Conservation (phyloP, 805 yeast species). For the Kluyveromyces dobzhanskii region DNA sequence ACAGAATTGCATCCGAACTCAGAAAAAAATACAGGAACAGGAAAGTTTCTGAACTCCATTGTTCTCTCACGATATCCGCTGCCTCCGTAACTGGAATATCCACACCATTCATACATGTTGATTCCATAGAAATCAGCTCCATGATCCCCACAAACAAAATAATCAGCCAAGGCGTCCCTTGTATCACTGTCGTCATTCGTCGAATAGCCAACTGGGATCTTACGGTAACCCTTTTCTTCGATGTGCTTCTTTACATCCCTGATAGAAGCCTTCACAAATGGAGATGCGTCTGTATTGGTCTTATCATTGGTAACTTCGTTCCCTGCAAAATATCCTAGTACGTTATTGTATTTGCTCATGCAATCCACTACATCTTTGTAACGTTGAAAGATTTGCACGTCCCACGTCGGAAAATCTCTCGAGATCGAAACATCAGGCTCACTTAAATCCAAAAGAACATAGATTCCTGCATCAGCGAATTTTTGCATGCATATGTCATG, state of each 20-base stretch:
- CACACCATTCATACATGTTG: constrained; percentile 89
- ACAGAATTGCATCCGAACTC: constrained; percentile 72
- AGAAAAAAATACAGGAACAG: constrained; percentile 69
- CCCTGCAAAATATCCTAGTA: constrained; percentile 94
- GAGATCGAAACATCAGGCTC: constrained; percentile 75
- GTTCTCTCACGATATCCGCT: constrained; percentile 67
- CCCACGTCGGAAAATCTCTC: constrained; percentile 75
- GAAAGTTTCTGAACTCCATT: constrained; percentile 49
- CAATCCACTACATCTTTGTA: constrained; percentile 78
- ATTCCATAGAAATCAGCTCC: constrained; percentile 72
- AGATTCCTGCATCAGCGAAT: constrained; percentile 78
- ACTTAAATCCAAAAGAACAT: constrained; percentile 82
- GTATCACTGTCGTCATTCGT: constrained; percentile 82
- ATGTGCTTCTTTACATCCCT: constrained; percentile 83
- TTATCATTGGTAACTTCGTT: constrained; percentile 88
- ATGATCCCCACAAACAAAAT: constrained; percentile 71
- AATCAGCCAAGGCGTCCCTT: constrained; percentile 70
- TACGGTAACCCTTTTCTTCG: constrained; percentile 47
- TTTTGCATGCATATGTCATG: constrained; percentile 75
- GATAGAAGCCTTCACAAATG: constrained; percentile 92
- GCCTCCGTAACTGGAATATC: constrained; percentile 46
- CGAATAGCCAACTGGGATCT: constrained; percentile 90
- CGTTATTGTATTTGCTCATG: constrained; percentile 68
- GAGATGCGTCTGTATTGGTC: constrained; percentile 81
- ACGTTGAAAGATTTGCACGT: constrained; percentile 58